Conservation (phyloP, 208 protist species). For the Naegleria gruberi region DNA sequence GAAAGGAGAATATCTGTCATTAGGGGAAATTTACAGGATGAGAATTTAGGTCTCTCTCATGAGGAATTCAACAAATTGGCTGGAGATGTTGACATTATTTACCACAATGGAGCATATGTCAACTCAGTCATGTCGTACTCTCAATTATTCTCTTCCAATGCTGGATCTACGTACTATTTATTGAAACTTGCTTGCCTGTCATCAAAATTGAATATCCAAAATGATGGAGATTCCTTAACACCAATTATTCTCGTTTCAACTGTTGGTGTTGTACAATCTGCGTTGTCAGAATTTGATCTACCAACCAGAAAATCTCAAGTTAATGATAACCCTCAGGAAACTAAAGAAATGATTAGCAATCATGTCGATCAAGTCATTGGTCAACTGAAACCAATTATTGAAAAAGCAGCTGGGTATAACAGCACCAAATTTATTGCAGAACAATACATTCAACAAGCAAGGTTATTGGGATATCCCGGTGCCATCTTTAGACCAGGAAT, state of each 20-base stretch:
- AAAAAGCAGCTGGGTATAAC: background rate
- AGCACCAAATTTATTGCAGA: background rate
- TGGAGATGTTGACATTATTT: background rate
- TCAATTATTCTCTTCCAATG: background rate
- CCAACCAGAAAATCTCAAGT: background rate
- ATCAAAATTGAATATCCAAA: no score
- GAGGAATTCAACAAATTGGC: background rate
- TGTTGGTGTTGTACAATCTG: background rate
- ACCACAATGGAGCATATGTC: constrained; percentile 1
- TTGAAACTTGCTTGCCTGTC: background rate
- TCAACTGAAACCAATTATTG: background rate
- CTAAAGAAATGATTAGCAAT: no score
- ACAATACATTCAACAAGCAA: background rate
- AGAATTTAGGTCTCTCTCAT: background rate
- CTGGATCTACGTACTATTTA: background rate
- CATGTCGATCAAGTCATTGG: background rate
- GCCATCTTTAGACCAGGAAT: constrained; percentile 20
- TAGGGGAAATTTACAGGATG: background rate
- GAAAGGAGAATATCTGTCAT: background rate
- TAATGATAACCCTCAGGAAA: background rate
- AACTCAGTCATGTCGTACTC: background rate
- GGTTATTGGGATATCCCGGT: background rate
- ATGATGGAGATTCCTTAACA: background rate
- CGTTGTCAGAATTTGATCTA: background rate
- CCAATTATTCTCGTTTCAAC: background rate